Evolutionary conservation across 176 grass and related monocot species (phyloP), one percentile per base, ranked within the genome.

Genomic region (Oryza meyeriana): DNA sequence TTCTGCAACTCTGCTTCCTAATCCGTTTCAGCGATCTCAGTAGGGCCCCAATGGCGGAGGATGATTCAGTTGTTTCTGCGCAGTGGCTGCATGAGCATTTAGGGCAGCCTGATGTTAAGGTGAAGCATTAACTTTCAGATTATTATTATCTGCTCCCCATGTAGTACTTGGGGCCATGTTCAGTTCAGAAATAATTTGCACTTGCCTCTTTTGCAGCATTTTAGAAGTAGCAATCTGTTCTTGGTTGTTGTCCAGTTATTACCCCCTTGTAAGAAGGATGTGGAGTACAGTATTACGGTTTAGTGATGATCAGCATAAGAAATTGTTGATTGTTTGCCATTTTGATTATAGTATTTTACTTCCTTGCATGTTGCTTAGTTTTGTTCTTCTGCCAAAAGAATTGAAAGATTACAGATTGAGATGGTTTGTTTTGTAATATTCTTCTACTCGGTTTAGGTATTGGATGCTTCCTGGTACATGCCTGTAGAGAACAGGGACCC

Each of bases 391-490:
- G 5, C 22, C 12, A 22, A 50, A 42, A 29, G 18, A 14, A 85
- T 71, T 31, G 27, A 10, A 29, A 7, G 12, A 4, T 17, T 45
- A 10, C 1, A 35, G 13, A 25, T 16, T 25, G n/a, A n/a, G n/a
- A n/a, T n/a, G 1, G 1, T 75, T 6, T 88, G 16, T 68, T 66
- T 18, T 45, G 64, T 76, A 42, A 79, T 22, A 69, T 68, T 55
- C 9, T 10, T 47, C 31, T 25, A 8, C 28, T 64, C 36, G 4
- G 36, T 72, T 87, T 80, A 98, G 96, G 79, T 98, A 33, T 77
- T 98, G 87, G 96, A 95, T 90, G 93, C 93, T 84, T 98, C 96
- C 25, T 95, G 93, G 96, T 91, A 98, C 84, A 91, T 98, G 96
- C 89, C 93, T 65, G 69, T 74, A 16, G 96, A 95, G 84, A 88